Percentiles rank a stretch among this genome's conserved stretches.
These are phyloP conservation scores for Blastocystis sp. DNA, from an alignment of 352 stramenopile species.

Conservation along the genomic window DNA sequence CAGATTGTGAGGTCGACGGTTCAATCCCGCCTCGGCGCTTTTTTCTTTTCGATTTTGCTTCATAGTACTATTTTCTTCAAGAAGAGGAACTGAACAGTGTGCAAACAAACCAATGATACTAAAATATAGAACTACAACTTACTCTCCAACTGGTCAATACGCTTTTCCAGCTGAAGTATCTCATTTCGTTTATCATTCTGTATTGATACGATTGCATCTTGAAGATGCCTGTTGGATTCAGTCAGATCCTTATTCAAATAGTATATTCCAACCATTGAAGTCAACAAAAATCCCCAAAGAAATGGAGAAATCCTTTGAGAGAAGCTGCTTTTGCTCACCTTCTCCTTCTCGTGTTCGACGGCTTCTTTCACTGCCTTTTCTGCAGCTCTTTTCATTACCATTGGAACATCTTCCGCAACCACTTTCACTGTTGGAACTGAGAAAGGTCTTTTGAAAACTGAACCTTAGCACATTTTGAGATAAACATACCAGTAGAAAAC, in stretches of 20 bases:
- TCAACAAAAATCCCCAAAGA: slow-evolving; percentile 30
- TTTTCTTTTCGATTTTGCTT: slow-evolving; percentile 7
- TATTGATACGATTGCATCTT: not conserved
- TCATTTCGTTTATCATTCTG: slow-evolving; percentile 10
- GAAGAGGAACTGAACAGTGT: no score
- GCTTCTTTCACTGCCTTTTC: slow-evolving; percentile 48
- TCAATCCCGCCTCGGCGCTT: slow-evolving; percentile 42
- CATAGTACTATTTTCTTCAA: no score
- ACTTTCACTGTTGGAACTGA: slow-evolving; percentile 33
- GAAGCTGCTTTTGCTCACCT: slow-evolving; percentile 40
- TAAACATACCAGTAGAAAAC: not conserved
- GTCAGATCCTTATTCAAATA: slow-evolving; percentile 16
- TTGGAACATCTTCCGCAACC: slow-evolving; percentile 7
- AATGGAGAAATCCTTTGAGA: slow-evolving; percentile 38
- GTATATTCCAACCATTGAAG: slow-evolving; percentile 41
- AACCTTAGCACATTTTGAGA: not conserved
- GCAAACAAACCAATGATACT: not conserved
- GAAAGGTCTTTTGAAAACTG: not conserved
- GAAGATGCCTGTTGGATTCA: slow-evolving; percentile 24
- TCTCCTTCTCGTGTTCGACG: not conserved
- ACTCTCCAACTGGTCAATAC: slow-evolving; percentile 18
- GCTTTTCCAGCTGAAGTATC: not conserved
- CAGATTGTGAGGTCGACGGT: slow-evolving; percentile 55
- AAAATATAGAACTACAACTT: not conserved
- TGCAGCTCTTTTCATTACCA: not conserved